A percentile compares a stretch with the other conserved stretches of the same genome.
Conservation (phyloP, 495 filamentous ascomycete genomes). For the Xylaria scruposa region DNA sequence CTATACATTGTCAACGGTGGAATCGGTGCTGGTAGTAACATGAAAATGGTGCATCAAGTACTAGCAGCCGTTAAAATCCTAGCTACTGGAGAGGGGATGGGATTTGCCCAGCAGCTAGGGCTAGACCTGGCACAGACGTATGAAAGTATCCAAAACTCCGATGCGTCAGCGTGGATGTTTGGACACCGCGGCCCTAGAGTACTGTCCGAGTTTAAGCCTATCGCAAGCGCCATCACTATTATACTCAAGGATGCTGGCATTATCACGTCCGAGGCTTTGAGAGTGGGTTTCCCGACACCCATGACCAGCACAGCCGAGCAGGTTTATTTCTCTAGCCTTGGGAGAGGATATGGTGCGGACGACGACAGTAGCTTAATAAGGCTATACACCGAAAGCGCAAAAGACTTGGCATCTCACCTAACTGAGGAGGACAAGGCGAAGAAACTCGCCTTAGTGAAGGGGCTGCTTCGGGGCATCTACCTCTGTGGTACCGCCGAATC, state of each 20-base stretch:
- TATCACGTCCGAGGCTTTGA: slow-evolving; percentile 71
- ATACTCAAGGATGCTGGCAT: slow-evolving; percentile 84
- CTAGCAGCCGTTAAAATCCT: slow-evolving; percentile 79
- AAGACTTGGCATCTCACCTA: not conserved
- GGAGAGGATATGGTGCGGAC: slow-evolving; percentile 66
- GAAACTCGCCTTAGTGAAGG: slow-evolving; percentile 62
- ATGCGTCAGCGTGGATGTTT: slow-evolving; percentile 83
- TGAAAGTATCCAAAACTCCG: slow-evolving; percentile 62
- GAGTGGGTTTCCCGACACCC: slow-evolving; percentile 68
- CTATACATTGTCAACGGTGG: slow-evolving; percentile 77
- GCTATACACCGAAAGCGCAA: slow-evolving; percentile 59
- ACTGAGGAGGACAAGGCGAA: slow-evolving; percentile 35
- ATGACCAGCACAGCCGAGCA: slow-evolving; percentile 74
- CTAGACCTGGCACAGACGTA: slow-evolving; percentile 64
- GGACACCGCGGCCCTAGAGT: slow-evolving; percentile 75
- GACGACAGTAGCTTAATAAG: slow-evolving; percentile 76
- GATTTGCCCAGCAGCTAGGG: slow-evolving; percentile 71
- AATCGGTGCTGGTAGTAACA: slow-evolving; percentile 79
- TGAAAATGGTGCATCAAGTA: slow-evolving; percentile 88
- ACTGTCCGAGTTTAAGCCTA: slow-evolving; percentile 69
- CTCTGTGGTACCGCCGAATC: slow-evolving; percentile 70
- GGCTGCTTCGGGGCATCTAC: slow-evolving; percentile 68
- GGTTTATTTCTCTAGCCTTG: slow-evolving; percentile 66
- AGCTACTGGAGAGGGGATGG: slow-evolving; percentile 74
- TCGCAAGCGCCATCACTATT: slow-evolving; percentile 75